Evolutionary conservation across 495 filamentous ascomycete species (phyloP).

Genomic region (Gamarada debralockiae): DNA sequence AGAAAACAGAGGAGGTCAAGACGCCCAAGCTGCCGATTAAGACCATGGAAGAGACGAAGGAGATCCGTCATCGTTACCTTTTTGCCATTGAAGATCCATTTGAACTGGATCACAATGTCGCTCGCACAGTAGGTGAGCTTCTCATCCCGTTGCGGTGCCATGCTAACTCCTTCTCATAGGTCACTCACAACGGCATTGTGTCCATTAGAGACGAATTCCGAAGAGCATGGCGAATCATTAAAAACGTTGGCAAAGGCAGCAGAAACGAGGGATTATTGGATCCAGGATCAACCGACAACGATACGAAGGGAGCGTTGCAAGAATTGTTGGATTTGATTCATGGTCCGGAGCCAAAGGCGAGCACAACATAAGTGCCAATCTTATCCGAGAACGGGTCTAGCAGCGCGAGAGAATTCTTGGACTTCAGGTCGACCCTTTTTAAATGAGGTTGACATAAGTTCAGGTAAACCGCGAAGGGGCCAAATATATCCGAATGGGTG

Average conservation of each 20-base stretch:
- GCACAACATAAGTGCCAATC: too few species aligned
- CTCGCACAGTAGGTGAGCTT: constrained; percentile 54
- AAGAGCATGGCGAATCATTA: constrained; percentile 64
- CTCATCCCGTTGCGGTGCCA: too few species aligned
- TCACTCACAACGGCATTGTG: constrained; percentile 65
- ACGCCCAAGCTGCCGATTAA: constrained; percentile 22
- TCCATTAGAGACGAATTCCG: constrained; percentile 77
- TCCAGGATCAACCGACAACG: background rate
- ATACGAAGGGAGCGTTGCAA: constrained; percentile 2
- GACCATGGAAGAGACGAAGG: constrained; percentile 39
- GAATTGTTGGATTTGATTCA: constrained; percentile 19
- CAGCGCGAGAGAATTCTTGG: too few species aligned
- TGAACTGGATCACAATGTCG: constrained; percentile 79
- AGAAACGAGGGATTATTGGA: constrained; percentile 19
- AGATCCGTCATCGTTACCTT: constrained; percentile 72
- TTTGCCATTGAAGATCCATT: constrained; percentile 89
- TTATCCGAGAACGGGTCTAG: too few species aligned
- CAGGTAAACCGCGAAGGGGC: too few species aligned
- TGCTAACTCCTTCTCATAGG: too few species aligned
- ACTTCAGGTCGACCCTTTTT: too few species aligned
- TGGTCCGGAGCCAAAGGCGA: constrained; percentile 9
- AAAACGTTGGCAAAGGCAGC: constrained; percentile 9
- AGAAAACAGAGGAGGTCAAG: constrained; percentile 1
- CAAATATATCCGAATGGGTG: too few species aligned
- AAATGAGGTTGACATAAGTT: too few species aligned